phyloP scores from a whole-genome alignment of 805 yeast genomes.

The Hanseniaspora meyeri region DNA sequence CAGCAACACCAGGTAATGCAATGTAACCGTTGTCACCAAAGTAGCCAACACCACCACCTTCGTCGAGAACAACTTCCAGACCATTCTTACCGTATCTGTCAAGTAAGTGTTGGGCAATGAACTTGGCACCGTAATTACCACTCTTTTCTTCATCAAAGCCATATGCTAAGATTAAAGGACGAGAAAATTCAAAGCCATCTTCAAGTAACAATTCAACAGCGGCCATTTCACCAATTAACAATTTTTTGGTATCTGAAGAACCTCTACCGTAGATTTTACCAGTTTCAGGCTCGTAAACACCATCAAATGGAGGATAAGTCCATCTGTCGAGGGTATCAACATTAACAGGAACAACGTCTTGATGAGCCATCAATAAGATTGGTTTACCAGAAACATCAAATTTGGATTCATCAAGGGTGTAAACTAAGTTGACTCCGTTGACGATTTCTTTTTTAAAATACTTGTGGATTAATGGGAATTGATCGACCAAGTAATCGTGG shows the following conservation, averaged over 20 bases:
- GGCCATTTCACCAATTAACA: slow-evolving; percentile 48
- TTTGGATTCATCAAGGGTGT: slow-evolving; percentile 31
- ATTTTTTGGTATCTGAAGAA: slow-evolving; percentile 48
- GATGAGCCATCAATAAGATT: slow-evolving; percentile 52
- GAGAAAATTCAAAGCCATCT: slow-evolving; percentile 34
- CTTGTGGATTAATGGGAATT: slow-evolving; percentile 39
- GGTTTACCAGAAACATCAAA: slow-evolving; percentile 36
- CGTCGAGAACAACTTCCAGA: slow-evolving; percentile 50
- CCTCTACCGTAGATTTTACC: slow-evolving; percentile 53
- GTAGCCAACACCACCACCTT: slow-evolving; percentile 32
- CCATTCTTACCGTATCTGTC: slow-evolving; percentile 45
- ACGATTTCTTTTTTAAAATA: slow-evolving; percentile 36
- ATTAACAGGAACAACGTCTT: slow-evolving; percentile 61
- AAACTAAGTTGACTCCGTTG: slow-evolving; percentile 46
- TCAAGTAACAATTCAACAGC: slow-evolving; percentile 37
- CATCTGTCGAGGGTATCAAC: slow-evolving; percentile 41
- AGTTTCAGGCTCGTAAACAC: slow-evolving; percentile 42
- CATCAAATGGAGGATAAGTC: slow-evolving; percentile 48
- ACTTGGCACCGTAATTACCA: slow-evolving; percentile 39
- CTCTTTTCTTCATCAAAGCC: slow-evolving; percentile 59
- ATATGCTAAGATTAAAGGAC: slow-evolving; percentile 45
- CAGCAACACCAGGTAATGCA: slow-evolving; percentile 41
- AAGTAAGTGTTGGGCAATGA: slow-evolving; percentile 33
- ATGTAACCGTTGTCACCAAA: slow-evolving; percentile 32
- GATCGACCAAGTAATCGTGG: slow-evolving; percentile 36